A percentile compares a stretch with the other conserved stretches of the same genome.
These are phyloP conservation scores for Aspergillus hancockii DNA, from an alignment of 495 filamentous ascomycete species.

Conservation along the genomic window DNA sequence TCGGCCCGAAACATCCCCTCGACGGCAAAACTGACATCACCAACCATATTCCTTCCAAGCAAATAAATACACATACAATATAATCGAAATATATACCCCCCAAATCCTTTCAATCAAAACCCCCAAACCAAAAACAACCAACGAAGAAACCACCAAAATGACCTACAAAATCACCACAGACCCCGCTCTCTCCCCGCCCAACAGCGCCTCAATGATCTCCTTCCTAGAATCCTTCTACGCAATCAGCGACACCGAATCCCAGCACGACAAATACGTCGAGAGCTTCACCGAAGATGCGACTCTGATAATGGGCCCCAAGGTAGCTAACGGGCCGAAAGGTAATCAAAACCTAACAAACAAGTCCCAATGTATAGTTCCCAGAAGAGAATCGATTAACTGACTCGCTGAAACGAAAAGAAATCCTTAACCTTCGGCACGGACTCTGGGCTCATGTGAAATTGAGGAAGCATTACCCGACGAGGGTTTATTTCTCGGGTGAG, in stretches of 20 bases:
- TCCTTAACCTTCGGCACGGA: slow-evolving; percentile 51
- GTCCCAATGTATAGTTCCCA: no score
- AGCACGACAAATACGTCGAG: slow-evolving; percentile 56
- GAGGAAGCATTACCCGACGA: slow-evolving; percentile 49
- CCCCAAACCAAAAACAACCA: neutral
- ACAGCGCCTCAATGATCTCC: slow-evolving; percentile 33
- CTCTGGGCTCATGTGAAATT: slow-evolving; percentile 59
- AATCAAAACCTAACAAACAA: no score
- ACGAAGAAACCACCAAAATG: slow-evolving; percentile 27
- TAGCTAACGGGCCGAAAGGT: slow-evolving; percentile 52
- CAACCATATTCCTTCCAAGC: neutral
- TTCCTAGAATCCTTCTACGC: slow-evolving; percentile 62
- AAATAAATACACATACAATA: neutral
- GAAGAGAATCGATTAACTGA: no score
- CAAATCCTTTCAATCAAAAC: neutral
- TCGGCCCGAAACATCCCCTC: slow-evolving; percentile 12
- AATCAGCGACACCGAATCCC: slow-evolving; percentile 55
- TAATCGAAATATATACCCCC: neutral
- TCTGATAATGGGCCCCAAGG: slow-evolving; percentile 57
- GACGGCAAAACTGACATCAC: slow-evolving; percentile 1
- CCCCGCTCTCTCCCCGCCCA: slow-evolving; percentile 30
- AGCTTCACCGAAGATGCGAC: slow-evolving; percentile 57
- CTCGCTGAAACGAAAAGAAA: slow-evolving; percentile 38
- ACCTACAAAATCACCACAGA: slow-evolving; percentile 40
- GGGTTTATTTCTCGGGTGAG: slow-evolving; percentile 54